A percentile compares a stretch with the other conserved stretches of the same genome.
These are phyloP conservation scores for Diplodia corticola DNA, from an alignment of 2,329 filamentous ascomycete genomes.

Conservation along the genomic window DNA sequence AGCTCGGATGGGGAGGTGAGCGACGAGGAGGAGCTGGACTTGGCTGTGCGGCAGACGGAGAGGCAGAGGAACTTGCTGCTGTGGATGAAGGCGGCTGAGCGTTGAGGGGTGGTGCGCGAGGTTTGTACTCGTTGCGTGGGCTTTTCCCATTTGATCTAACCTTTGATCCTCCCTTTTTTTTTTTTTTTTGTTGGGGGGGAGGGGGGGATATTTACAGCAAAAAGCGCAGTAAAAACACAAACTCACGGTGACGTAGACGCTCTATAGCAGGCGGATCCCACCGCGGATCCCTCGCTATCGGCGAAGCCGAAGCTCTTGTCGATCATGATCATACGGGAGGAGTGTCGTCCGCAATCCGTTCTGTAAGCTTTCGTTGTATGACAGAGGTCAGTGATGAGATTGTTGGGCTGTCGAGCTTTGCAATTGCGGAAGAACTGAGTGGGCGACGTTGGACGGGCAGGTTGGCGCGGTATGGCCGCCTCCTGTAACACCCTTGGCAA, in stretches of 20 bases:
- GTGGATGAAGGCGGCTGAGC: neutral
- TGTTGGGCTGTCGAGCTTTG: too few relatives aligned
- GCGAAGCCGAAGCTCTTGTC: conserved; percentile 32
- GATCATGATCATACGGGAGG: conserved; percentile 30
- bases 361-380: conserved; percentile 25
- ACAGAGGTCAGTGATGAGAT: too few relatives aligned
- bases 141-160: too few relatives aligned
- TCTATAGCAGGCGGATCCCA: too few relatives aligned
- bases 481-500: conserved; percentile 30
- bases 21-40: neutral
- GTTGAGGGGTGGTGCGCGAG: too few relatives aligned
- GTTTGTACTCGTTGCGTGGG: too few relatives aligned
- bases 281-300: conserved; percentile 26
- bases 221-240: too few relatives aligned
- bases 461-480: conserved; percentile 29
- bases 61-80: neutral
- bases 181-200: too few relatives aligned
- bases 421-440: conserved; percentile 23
- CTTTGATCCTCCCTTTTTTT: too few relatives aligned
- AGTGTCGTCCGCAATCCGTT: conserved; percentile 28
- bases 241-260: too few relatives aligned
- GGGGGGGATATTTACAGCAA: too few relatives aligned
- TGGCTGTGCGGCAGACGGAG: neutral
- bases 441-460: conserved; percentile 28
- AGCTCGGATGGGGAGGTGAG: neutral